Evolutionary conservation across 1,284 basidiomycete genomes (phyloP).

Genomic region (Takashimella koratensis): DNA sequence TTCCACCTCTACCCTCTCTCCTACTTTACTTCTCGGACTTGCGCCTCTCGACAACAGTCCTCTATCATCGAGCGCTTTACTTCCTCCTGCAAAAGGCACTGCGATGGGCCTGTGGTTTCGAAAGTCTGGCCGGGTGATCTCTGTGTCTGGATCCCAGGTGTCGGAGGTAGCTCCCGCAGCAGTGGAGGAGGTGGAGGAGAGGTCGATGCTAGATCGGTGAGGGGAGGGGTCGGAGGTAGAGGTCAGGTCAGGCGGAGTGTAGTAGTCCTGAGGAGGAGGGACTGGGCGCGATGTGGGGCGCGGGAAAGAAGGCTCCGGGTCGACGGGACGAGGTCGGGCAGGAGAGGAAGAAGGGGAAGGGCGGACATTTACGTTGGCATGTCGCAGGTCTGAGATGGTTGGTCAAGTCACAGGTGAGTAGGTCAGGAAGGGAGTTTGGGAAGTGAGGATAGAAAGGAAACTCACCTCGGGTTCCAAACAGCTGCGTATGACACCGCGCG

Average conservation of each 20-base stretch:
- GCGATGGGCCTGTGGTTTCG: constrained; percentile 13
- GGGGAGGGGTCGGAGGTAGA: no score
- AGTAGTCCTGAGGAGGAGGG: constrained; percentile 14
- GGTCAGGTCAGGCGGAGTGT: constrained; percentile 10
- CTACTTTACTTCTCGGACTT: constrained; percentile 39
- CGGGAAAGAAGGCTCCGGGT: not conserved
- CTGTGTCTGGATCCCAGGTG: constrained; percentile 4
- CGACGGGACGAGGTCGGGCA: not conserved
- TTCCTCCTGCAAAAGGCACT: constrained; percentile 31
- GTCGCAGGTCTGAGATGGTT: constrained; percentile 36
- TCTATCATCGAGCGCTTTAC: constrained; percentile 33
- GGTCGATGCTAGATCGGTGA: not conserved
- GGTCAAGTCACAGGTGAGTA: no score
- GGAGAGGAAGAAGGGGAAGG: constrained; percentile 5
- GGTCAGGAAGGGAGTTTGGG: no score
- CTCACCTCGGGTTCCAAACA: constrained; percentile 45
- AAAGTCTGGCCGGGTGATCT: constrained; percentile 23
- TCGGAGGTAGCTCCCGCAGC: not conserved
- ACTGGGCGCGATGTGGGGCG: constrained; percentile 13
- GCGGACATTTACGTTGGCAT: constrained; percentile 21
- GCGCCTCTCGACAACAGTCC: constrained; percentile 28
- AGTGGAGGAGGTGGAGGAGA: no score
- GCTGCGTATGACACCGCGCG: constrained; percentile 42
- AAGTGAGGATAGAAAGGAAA: not conserved
- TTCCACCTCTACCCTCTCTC: constrained; percentile 30